Evolutionary conservation across 257 asterid species (phyloP).

Genomic region (Fraxinus pennsylvanica): DNA sequence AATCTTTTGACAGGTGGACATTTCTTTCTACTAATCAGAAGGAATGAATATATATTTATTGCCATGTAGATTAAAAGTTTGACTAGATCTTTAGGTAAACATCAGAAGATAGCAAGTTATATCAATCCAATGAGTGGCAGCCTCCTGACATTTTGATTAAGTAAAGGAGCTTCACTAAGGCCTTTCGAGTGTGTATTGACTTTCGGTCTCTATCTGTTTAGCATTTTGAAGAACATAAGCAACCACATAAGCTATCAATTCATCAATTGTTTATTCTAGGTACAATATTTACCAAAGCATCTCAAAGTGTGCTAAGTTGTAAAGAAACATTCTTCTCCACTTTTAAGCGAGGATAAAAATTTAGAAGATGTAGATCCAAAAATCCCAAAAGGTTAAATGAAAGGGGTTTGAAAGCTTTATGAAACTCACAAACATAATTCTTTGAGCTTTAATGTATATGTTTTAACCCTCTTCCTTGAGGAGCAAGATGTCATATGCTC

Average conservation of each 20-base stretch:
- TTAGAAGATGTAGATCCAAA: not conserved
- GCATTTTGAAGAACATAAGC: not conserved
- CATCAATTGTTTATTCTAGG: not conserved
- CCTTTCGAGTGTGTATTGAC: conserved; percentile 1
- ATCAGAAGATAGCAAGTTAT: not conserved
- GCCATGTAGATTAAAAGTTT: not conserved
- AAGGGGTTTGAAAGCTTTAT: not conserved
- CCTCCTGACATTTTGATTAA: conserved; percentile 1
- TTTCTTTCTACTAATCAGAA: conserved; percentile 19
- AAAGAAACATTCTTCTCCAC: not conserved
- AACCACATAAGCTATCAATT: conserved; percentile 2
- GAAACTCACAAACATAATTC: not conserved
- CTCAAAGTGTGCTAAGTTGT: not conserved
- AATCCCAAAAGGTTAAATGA: not conserved
- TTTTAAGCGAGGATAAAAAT: not conserved
- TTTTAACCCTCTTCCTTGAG: no score
- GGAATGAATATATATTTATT: not conserved
- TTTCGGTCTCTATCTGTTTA: not conserved
- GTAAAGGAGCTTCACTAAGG: not conserved
- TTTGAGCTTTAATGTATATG: not conserved
- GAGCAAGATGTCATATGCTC: no score
- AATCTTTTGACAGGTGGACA: conserved; percentile 3
- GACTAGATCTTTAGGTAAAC: not conserved
- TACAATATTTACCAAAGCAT: not conserved
- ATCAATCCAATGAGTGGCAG: conserved; percentile 1